phyloP scores from a whole-genome alignment of 345 rosid species.

The Acer campestre region DNA sequence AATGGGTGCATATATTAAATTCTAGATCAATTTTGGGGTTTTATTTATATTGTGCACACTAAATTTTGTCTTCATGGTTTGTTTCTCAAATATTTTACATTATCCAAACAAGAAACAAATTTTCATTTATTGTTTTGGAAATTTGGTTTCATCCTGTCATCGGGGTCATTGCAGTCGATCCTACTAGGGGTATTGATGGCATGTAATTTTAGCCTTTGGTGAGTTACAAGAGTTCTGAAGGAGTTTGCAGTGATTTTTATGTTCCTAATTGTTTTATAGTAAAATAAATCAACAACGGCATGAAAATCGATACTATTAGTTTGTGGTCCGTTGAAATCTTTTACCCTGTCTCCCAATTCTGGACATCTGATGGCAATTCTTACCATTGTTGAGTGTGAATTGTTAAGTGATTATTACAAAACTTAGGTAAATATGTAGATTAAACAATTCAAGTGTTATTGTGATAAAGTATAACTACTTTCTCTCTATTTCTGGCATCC shows the following conservation, averaged over 20 bases:
- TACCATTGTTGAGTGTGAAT: background rate
- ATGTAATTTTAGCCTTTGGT: background rate
- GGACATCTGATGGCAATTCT: background rate
- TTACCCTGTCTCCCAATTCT: background rate
- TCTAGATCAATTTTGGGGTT: background rate
- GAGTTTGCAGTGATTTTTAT: too few relatives aligned
- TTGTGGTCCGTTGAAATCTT: background rate
- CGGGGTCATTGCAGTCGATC: background rate
- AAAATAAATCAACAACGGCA: too few relatives aligned
- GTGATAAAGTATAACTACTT: background rate
- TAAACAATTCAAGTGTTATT: background rate
- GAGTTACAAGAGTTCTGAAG: too few relatives aligned
- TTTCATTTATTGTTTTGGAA: background rate
- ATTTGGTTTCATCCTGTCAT: background rate
- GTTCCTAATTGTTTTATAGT: too few relatives aligned
- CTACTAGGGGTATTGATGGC: background rate
- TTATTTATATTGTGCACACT: background rate
- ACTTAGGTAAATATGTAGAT: background rate
- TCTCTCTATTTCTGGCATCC: background rate
- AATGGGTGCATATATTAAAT: background rate
- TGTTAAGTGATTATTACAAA: constrained; percentile 3
- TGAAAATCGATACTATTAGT: background rate
- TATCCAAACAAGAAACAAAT: background rate
- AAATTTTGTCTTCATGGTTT: background rate
- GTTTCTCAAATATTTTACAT: background rate